A percentile compares a stretch with the other conserved stretches of the same genome.
These are phyloP conservation scores for Candida glaebosa DNA, from an alignment of 805 yeast species.

Conservation along the genomic window DNA sequence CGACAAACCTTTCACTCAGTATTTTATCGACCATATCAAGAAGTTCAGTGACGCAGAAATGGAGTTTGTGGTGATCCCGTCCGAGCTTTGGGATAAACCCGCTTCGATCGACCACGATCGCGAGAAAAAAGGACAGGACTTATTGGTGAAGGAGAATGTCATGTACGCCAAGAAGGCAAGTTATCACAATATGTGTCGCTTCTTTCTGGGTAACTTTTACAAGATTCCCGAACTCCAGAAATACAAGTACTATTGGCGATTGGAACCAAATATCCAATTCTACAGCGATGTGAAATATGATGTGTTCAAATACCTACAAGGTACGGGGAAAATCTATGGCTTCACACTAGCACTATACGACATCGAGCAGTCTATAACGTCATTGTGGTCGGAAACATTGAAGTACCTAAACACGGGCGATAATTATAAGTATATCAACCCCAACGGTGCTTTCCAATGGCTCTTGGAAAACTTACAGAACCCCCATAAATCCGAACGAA, in stretches of 20 bases:
- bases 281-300: conserved; percentile 72
- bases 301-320: conserved; percentile 69
- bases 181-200: conserved; percentile 84
- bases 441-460: conserved; percentile 56
- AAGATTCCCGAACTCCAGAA: conserved; percentile 59
- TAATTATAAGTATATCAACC: conserved; percentile 49
- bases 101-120: conserved; percentile 44
- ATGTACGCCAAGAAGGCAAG: conserved; percentile 61
- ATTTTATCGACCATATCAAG: conserved; percentile 47
- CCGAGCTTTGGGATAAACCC: conserved; percentile 59
- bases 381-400: conserved; percentile 69
- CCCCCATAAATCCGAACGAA: conserved; percentile 15
- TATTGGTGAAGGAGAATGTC: conserved; percentile 40
- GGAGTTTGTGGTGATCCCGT: conserved; percentile 39
- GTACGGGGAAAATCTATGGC: conserved; percentile 68
- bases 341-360: conserved; percentile 69
- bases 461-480: conserved; percentile 52
- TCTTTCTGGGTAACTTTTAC: conserved; percentile 63
- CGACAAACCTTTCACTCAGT: conserved; percentile 60
- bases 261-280: conserved; percentile 71
- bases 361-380: conserved; percentile 56
- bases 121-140: conserved; percentile 39
- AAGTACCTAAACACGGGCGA: conserved; percentile 56
- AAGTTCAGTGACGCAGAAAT: conserved; percentile 28
- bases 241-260: conserved; percentile 73